Conservation (phyloP, 164 flowering plant species). For the Amborella trichopoda region DNA sequence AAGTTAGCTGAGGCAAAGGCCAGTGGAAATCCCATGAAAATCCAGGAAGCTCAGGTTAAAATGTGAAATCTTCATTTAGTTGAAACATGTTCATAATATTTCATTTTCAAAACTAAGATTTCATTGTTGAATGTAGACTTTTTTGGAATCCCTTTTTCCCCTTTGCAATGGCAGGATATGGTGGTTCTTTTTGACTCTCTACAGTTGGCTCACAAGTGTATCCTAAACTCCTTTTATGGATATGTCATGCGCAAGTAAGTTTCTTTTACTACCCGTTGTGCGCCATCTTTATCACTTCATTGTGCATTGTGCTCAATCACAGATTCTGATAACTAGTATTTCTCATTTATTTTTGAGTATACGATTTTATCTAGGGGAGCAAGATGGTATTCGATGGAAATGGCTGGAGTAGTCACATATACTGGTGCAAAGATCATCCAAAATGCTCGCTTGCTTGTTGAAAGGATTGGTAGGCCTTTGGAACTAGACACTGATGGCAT, state of each 20-base stretch:
- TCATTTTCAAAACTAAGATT: too few relatives aligned
- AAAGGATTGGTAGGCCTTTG: conserved; percentile 93
- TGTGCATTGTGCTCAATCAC: too few relatives aligned
- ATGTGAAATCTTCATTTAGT: too few relatives aligned
- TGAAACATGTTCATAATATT: too few relatives aligned
- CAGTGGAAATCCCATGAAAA: conserved; percentile 78
- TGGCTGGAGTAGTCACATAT: conserved; percentile 99
- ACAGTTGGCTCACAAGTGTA: conserved; percentile 97
- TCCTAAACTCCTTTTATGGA: conserved; percentile 98
- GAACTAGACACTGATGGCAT: conserved; percentile 99
- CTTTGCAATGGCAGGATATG: conserved; percentile 68
- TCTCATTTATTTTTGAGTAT: neutral
- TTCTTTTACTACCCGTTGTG: conserved; percentile 2
- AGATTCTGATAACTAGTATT: neutral
- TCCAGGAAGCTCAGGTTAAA: conserved; percentile 93
- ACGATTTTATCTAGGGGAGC: conserved; percentile 60
- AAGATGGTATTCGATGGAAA: conserved; percentile 99
- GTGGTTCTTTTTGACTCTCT: conserved; percentile 94
- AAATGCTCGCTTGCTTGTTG: conserved; percentile 91
- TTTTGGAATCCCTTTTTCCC: conserved; percentile 1
- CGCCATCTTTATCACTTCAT: neutral
- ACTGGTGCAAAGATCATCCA: conserved; percentile 99
- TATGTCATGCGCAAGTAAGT: conserved; percentile 99
- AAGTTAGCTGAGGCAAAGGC: conserved; percentile 83
- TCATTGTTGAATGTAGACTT: too few relatives aligned